phyloP scores from a whole-genome alignment of 2,329 filamentous ascomycete species.

The Tolypocladium nubicola region DNA sequence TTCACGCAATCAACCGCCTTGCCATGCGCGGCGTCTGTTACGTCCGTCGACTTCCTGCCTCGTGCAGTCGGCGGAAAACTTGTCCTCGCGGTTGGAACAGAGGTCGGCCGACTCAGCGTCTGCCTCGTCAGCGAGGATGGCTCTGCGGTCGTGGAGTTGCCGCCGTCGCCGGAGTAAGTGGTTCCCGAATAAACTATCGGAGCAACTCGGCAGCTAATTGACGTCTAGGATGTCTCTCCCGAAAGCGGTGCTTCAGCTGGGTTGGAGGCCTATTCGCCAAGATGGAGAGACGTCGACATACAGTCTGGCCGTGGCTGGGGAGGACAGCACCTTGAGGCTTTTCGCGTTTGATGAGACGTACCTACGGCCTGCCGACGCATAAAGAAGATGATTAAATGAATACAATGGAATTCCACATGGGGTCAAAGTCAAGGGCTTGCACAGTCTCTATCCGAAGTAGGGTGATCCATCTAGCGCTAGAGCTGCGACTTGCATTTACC shows the following conservation, averaged over 20 bases:
- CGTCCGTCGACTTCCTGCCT: constrained; percentile 57
- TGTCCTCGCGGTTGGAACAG: constrained; percentile 47
- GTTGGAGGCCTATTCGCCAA: constrained; percentile 50
- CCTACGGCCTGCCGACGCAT: constrained; percentile 6
- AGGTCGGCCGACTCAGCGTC: constrained; percentile 38
- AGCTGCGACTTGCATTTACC: neutral
- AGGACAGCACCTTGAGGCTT: constrained; percentile 50
- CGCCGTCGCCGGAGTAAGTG: constrained; percentile 28
- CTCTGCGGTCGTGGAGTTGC: constrained; percentile 25
- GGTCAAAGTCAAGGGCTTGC: neutral
- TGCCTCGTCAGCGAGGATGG: constrained; percentile 28
- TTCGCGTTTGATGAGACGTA: constrained; percentile 31
- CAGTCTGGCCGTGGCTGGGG: constrained; percentile 45
- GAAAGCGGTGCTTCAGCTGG: constrained; percentile 54
- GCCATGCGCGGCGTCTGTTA: constrained; percentile 49
- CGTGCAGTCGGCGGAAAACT: constrained; percentile 16
- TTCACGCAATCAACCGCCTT: constrained; percentile 46
- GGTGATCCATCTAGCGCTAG: neutral
- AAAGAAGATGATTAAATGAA: constrained; percentile 6
- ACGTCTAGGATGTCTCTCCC: constrained; percentile 33
- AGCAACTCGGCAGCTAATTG: constrained; percentile 5
- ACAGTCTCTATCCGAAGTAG: neutral
- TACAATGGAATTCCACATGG: neutral
- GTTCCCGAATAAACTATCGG: too few species aligned
- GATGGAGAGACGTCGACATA: constrained; percentile 15